Percentiles rank a stretch among this genome's conserved stretches.
These are phyloP conservation scores for Eimeria acervulina DNA, from an alignment of 169 alveolate species.

Conservation along the genomic window DNA sequence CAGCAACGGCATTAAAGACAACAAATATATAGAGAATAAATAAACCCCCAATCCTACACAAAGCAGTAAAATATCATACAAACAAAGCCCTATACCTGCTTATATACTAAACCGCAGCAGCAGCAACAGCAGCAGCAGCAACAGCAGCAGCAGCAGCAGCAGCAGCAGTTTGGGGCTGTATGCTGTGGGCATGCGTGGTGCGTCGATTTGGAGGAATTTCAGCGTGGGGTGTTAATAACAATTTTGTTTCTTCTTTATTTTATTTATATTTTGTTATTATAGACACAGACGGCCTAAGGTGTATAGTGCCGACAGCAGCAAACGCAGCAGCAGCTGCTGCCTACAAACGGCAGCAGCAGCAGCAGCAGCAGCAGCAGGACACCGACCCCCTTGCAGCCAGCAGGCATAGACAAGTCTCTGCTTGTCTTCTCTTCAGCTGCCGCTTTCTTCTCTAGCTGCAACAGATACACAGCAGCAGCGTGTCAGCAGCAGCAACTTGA, in stretches of 20 bases:
- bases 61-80: background rate
- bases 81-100: no score
- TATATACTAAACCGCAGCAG: no score
- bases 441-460: background rate
- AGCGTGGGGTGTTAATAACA: constrained; percentile 44
- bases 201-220: background rate
- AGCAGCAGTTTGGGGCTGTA: background rate
- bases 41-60: background rate
- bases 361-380: constrained; percentile 48
- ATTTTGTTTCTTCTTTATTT: background rate
- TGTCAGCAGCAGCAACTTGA: no score
- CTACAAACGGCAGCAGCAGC: constrained; percentile 34
- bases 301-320: constrained; percentile 13
- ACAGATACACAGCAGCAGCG: background rate
- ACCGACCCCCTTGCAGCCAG: background rate
- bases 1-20: no score
- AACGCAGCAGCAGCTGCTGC: constrained; percentile 22
- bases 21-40: background rate
- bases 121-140: no score
- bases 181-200: background rate
- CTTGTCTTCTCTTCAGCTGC: background rate
- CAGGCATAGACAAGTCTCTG: background rate
- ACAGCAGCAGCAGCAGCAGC: no score
- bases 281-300: background rate
- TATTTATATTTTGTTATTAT: background rate